A percentile compares a stretch with the other conserved stretches of the same genome.
These are phyloP conservation scores for Mycena chlorophos DNA, from an alignment of 768 basidiomycete genomes.

Conservation along the genomic window DNA sequence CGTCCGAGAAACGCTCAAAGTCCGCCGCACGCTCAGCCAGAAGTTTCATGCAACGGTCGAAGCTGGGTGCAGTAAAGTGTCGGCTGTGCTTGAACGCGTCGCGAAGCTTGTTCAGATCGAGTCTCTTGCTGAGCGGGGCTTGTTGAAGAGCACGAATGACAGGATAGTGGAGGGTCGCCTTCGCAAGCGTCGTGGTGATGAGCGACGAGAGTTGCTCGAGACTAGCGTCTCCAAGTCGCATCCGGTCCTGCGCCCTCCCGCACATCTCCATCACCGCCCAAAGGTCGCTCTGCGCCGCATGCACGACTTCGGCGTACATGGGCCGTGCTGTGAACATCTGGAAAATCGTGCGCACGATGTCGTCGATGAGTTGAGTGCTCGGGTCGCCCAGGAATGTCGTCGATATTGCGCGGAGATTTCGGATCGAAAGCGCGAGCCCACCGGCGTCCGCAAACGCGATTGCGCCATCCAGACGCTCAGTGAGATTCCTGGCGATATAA, in stretches of 20 bases:
- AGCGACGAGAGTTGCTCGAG: neutral
- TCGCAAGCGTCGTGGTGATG: neutral
- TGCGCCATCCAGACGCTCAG: neutral
- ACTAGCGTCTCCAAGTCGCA: neutral
- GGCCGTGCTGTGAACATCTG: neutral
- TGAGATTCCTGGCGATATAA: neutral
- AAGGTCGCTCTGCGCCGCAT: neutral
- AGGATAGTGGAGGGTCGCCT: neutral
- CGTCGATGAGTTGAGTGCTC: neutral
- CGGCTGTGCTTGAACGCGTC: neutral
- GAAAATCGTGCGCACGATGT: neutral
- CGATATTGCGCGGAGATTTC: neutral
- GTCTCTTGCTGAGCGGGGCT: no score
- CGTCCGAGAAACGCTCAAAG: neutral
- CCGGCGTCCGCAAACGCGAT: neutral
- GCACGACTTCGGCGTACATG: neutral
- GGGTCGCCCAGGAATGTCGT: neutral
- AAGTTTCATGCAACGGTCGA: neutral
- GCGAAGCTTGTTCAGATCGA: neutral
- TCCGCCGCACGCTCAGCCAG: neutral
- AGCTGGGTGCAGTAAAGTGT: neutral
- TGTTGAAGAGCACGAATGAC: neutral
- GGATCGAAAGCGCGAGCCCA: neutral
- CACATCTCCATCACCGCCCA: neutral
- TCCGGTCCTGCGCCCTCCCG: neutral